A percentile compares a stretch with the other conserved stretches of the same genome.
These are phyloP conservation scores for Candida awuae DNA, from an alignment of 805 yeast genomes.

Conservation along the genomic window DNA sequence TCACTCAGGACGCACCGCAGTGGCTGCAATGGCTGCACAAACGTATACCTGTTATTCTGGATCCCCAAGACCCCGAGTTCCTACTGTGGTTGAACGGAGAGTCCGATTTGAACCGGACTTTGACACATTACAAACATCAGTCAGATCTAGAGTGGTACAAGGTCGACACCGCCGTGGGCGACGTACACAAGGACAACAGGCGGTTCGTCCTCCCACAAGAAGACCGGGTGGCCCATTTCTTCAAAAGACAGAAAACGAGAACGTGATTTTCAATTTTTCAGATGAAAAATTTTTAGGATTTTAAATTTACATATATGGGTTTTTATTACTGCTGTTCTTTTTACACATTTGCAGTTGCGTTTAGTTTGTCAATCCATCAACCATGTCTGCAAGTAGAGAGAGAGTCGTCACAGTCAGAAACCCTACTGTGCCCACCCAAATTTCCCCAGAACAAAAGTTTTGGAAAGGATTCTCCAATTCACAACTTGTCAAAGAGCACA, in stretches of 20 bases:
- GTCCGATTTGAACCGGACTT: constrained; percentile 30
- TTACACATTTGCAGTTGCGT: neutral
- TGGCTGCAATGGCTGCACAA: constrained; percentile 61
- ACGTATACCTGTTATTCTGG: constrained; percentile 69
- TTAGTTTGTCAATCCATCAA: neutral
- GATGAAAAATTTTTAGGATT: too few species aligned
- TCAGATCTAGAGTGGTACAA: constrained; percentile 39
- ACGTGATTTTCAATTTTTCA: neutral
- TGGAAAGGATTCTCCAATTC: constrained; percentile 86
- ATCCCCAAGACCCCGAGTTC: constrained; percentile 53
- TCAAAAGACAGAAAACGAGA: neutral
- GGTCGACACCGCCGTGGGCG: constrained; percentile 61
- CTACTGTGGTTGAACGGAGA: constrained; percentile 48
- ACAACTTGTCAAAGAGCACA: constrained; percentile 86
- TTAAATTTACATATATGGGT: neutral
- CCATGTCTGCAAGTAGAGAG: constrained; percentile 68
- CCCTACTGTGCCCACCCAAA: constrained; percentile 72
- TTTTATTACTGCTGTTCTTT: neutral
- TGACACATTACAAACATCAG: constrained; percentile 31
- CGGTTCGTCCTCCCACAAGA: constrained; percentile 26
- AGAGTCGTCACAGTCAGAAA: constrained; percentile 58
- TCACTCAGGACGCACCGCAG: constrained; percentile 64
- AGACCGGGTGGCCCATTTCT: constrained; percentile 1
- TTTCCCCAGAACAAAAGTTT: constrained; percentile 88
- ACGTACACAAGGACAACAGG: constrained; percentile 40